Conservation (phyloP, 2,329 filamentous ascomycete species). For the Cryoendolithus antarcticus region DNA sequence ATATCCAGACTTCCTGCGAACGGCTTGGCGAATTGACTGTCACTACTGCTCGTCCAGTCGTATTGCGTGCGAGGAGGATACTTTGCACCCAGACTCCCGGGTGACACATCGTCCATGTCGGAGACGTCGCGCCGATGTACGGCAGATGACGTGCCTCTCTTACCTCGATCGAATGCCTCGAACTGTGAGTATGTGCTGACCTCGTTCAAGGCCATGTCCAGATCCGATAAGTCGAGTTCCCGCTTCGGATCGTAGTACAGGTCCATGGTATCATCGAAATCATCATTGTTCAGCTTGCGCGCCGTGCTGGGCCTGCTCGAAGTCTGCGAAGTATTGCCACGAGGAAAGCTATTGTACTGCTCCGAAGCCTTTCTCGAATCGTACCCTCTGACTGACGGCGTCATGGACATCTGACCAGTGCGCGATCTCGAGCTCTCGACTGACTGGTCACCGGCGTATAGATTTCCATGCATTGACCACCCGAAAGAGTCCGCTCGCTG, state of each 20-base stretch:
- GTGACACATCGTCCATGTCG: conserved; percentile 28
- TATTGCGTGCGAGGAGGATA: conserved; percentile 11
- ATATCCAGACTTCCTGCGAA: not conserved
- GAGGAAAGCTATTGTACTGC: no score
- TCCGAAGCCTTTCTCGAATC: conserved; percentile 16
- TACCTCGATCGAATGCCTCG: not conserved
- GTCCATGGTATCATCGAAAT: no score
- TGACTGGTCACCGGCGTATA: conserved; percentile 11
- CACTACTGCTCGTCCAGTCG: conserved; percentile 1
- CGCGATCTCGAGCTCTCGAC: no score
- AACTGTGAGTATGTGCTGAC: no score
- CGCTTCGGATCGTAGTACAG: no score
- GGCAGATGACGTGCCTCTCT: conserved; percentile 3
- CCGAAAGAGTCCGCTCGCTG: conserved; percentile 29
- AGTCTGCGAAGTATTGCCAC: no score
- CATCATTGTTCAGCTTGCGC: no score
- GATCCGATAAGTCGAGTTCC: no score
- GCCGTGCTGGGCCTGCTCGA: no score
- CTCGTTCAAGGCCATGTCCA: no score
- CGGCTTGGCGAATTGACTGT: not conserved
- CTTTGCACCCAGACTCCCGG: conserved; percentile 19
- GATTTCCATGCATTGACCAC: conserved; percentile 33
- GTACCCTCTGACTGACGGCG: conserved; percentile 26
- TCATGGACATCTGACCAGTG: conserved; percentile 22
- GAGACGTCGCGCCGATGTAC: conserved; percentile 13